phyloP scores from a whole-genome alignment of 1,139 yeast species.

The Lodderomyces oxycetoniae region DNA sequence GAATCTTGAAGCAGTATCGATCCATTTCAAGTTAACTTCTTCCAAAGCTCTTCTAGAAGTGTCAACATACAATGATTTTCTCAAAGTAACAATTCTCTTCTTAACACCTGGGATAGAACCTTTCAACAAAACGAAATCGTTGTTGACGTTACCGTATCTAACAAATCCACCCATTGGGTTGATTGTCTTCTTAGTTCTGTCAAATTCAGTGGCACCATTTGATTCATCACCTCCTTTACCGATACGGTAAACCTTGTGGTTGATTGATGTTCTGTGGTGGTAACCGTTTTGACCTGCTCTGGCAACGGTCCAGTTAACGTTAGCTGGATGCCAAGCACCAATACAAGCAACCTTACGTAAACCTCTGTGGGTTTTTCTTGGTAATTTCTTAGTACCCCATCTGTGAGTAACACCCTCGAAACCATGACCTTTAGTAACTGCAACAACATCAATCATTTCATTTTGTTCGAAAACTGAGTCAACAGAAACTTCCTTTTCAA shows the following conservation, averaged over 20 bases:
- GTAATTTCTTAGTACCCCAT: slow-evolving; percentile 99
- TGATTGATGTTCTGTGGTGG: slow-evolving; percentile 99
- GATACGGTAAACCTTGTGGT: slow-evolving; percentile 99
- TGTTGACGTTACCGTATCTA: slow-evolving; percentile 96
- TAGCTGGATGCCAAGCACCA: slow-evolving; percentile 99
- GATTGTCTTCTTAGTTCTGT: slow-evolving; percentile 99
- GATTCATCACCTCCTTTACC: slow-evolving; percentile 95
- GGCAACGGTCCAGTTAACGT: slow-evolving; percentile 99
- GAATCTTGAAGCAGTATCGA: slow-evolving; percentile 99
- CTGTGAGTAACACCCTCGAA: slow-evolving; percentile 99
- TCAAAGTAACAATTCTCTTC: slow-evolving; percentile 98
- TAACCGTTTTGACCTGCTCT: slow-evolving; percentile 99
- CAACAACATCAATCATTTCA: slow-evolving; percentile 97
- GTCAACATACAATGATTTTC: slow-evolving; percentile 98
- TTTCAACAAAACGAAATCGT: slow-evolving; percentile 95
- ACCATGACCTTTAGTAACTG: slow-evolving; percentile 99
- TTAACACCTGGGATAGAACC: slow-evolving; percentile 99
- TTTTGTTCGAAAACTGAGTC: slow-evolving; percentile 96
- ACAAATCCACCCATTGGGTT: slow-evolving; percentile 99
- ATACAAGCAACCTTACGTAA: slow-evolving; percentile 99
- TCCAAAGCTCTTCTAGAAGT: slow-evolving; percentile 97
- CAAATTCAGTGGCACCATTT: slow-evolving; percentile 94
- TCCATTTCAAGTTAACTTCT: slow-evolving; percentile 97
- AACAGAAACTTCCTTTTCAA: slow-evolving; percentile 96
- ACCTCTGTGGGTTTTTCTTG: slow-evolving; percentile 99